Evolutionary conservation across 1,284 basidiomycete species (phyloP), one percentile per base, ranked within the genome.

Genomic region (Schizophyllum amplum): DNA sequence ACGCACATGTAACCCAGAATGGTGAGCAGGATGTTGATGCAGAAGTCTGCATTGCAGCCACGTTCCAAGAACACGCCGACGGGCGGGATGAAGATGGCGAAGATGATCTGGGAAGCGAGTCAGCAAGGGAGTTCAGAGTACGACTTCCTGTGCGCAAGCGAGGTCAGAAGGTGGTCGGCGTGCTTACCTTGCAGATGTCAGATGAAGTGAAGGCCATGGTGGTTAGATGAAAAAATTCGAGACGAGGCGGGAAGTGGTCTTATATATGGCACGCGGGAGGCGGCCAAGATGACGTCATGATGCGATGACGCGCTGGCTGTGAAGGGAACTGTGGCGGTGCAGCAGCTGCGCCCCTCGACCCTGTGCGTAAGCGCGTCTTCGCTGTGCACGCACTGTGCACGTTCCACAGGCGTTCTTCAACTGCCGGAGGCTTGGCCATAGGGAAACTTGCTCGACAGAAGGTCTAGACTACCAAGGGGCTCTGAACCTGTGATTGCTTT

Each of bases 51-150:
- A 42, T 42, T 42, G 47, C 56, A 57, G 17, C 58, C 59, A 22
- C 59, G 51, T 33, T 92, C 89, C 17, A 92, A 71, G 72, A 90
- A 89, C 11, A 92, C 90, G 57, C 84, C 89, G 1, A 92, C 65
- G 56, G 90, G 90, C 4, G 90, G 90, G 21, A 92, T 63, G 68
- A 92, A 65, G 71, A 92, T 76, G 59, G 89, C 89, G 59, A 84
- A 66, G 60, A 88, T 78, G 65, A 76, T 74, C 72, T 76, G 52
- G 42, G 53, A 24, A 46, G 21, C 42, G 47, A 59, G 59, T 58
- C 21, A 55, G 26, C 56, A 53, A 24, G 33, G 24, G 56, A 33
- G 49, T 23, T 51, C 49, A 13, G 54, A 52, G 27, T 9, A 49
- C 47, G 15, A 50, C 6, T 24, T 49, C 48, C 13, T 9, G 13